Evolutionary conservation across 257 asterid genomes (phyloP), one percentile per base, ranked within the genome.

Genomic region (Nicotiana attenuata): DNA sequence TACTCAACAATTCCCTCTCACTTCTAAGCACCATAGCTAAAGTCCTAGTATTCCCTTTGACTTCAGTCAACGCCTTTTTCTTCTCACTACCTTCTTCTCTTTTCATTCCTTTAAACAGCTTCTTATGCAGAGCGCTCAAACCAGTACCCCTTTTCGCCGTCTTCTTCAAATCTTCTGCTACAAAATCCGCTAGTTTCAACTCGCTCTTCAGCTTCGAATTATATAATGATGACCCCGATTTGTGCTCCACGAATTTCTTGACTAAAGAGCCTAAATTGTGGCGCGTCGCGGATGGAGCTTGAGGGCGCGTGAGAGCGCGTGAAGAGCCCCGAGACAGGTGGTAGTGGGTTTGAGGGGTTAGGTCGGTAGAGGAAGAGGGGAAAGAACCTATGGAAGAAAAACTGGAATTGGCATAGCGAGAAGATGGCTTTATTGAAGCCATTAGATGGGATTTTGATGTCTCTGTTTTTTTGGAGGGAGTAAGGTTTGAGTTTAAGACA

Each of bases 11-110:
- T 90, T 94, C 99, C 91, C 99, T 89, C 87, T 96, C 99, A 83
- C 99, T 94, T 91, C 97, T 92, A 88, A 96, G 80, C 84, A 94
- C 97, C 97, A 91, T 94, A 4, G 92, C 97, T 87, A 96, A 86
- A 29, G 97, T 96, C 90, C 99, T 90, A 53, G 97, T 90, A 65
- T 94, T 96, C 64, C 85, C 88, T 81, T 91, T 92, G 28, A 92
- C 92, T 77, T 96, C 99, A 28, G 91, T 91, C 77, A 96, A 86
- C 52, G 97, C 99, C 88, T 96, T 92, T 90, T 86, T 92, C 73
- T 85, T 89, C 65, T 93, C 91, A 63, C 86, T 86, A 80, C 87
- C 91, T 14, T 88, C 95, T 17, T 87, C 92, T 79, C 75, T 84
- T 64, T 88, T 90, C 60, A 89, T 87, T 26, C 96, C 97, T 80